These are phyloP conservation scores for Aspergillus sp. DNA, from an alignment of 2,329 filamentous ascomycete genomes.

Conservation along the genomic window DNA sequence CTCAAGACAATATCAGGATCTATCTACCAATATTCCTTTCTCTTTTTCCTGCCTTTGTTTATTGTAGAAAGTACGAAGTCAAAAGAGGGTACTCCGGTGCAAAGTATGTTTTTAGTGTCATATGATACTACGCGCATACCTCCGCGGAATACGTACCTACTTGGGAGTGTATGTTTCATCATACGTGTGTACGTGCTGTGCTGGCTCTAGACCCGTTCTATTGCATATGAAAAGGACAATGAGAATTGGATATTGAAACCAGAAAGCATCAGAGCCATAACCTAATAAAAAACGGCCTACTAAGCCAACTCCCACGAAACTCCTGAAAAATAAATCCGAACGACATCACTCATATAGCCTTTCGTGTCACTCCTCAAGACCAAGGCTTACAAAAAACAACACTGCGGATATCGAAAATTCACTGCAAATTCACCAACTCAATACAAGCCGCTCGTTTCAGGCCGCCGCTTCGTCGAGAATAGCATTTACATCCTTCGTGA, in stretches of 20 bases:
- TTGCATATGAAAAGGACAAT: not conserved
- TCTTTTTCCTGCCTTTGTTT: not conserved
- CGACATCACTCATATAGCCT: slow-evolving; percentile 15
- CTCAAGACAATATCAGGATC: not conserved
- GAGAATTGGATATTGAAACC: not conserved
- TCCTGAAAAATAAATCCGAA: slow-evolving; percentile 15
- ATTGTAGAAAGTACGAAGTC: not conserved
- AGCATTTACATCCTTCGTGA: slow-evolving; percentile 41
- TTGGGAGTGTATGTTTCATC: no score
- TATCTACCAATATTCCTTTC: not conserved
- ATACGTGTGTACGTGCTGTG: not conserved
- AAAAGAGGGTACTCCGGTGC: no score
- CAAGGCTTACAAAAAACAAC: not conserved
- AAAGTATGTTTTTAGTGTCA: not conserved
- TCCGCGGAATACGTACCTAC: not conserved
- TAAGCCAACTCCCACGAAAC: slow-evolving; percentile 14
- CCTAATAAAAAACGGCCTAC: not conserved
- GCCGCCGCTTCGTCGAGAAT: slow-evolving; percentile 37
- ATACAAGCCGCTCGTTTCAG: slow-evolving; percentile 13
- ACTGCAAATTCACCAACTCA: slow-evolving; percentile 7
- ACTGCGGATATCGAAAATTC: not conserved
- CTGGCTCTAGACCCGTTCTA: not conserved
- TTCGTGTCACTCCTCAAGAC: not conserved
- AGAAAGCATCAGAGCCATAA: not conserved
- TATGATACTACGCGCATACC: not conserved